Evolutionary conservation across 139 green algal genomes (phyloP), one percentile per base, ranked within the genome.

Genomic region (Chlorella vulgaris): DNA sequence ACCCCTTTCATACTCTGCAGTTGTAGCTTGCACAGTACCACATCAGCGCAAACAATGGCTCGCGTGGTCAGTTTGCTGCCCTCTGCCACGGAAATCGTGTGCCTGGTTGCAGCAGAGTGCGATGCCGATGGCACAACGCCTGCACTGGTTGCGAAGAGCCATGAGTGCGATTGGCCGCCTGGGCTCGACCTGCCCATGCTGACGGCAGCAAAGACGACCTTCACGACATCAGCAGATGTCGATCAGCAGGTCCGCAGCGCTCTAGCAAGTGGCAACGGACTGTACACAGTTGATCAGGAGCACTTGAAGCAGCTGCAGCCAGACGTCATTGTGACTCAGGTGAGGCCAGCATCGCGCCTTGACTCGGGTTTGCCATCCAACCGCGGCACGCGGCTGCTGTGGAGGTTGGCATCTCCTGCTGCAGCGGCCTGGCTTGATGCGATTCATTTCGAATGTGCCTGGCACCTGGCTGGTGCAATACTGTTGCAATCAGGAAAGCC

Each of bases 81-180:
- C 24, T 88, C 69, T 19, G 93, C 93, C 0, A 94, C 93, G 0
- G 93, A 97, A 51, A 86, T 95, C 15, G 55, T 95, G 2, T 67
- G 36, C n/a, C 33, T 70, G 65, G 78, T 83, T 51, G 51, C 76
- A 29, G 40, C 36, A 2, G 36, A 61, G 29, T 39, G 74, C 24
- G 47, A 15, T n/a, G 1, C 36, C 28, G 53, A 22, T 8, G 53
- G 47, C 10, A 58, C 13, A 1, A 7, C 26, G 10, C 38, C 39
- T 0, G 26, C 74, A 33, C 69, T 85, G 36, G 77, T 89, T 2
- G 85, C 80, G 6, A 42, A 84, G 7, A 76, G 35, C 39, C 88
- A 91, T 47, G 88, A 96, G 70, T 97, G 93, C 83, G 91, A 96
- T 68, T 94, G 65, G 33, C 93, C 93, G 19, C 29, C 62, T 0